Evolutionary conservation across 2,329 filamentous ascomycete species (phyloP).

Genomic region (Nothophaeocryptopus gaeumannii): DNA sequence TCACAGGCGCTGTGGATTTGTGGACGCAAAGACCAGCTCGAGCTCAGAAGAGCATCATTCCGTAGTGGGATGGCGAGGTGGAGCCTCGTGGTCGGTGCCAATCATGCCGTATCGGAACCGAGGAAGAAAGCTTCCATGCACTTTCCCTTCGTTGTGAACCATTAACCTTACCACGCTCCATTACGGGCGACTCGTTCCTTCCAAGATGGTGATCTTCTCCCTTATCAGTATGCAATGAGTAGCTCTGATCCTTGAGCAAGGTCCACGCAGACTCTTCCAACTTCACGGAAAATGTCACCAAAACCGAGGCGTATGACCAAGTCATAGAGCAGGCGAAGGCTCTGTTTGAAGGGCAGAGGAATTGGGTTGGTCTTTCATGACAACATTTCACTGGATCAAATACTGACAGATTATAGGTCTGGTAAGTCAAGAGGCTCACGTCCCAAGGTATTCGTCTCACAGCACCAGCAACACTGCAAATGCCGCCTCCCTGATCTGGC

Average conservation of each 20-base stretch:
- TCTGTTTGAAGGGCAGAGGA: slow-evolving; percentile 69
- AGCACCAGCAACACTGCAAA: slow-evolving; percentile 69
- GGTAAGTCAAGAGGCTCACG: slow-evolving; percentile 9
- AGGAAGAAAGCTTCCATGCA: too few relatives aligned
- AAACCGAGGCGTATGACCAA: slow-evolving; percentile 71
- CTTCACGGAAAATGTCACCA: slow-evolving; percentile 64
- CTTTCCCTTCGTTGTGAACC: too few relatives aligned
- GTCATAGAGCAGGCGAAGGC: slow-evolving; percentile 68
- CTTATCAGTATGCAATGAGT: background rate
- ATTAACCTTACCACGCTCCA: too few relatives aligned
- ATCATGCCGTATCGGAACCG: too few relatives aligned
- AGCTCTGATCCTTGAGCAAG: slow-evolving; percentile 34
- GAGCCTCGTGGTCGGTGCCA: too few relatives aligned
- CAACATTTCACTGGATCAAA: background rate
- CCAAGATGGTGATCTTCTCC: slow-evolving; percentile 12
- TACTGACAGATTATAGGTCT: slow-evolving; percentile 13
- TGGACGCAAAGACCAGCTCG: too few relatives aligned
- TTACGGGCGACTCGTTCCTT: too few relatives aligned
- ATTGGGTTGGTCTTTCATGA: slow-evolving; percentile 62
- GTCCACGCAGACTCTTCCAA: slow-evolving; percentile 78
- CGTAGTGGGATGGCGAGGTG: too few relatives aligned
- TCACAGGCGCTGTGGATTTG: too few relatives aligned
- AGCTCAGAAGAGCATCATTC: too few relatives aligned
- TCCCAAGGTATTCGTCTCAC: background rate
- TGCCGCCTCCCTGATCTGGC: slow-evolving; percentile 72